phyloP scores from a whole-genome alignment of 2,329 filamentous ascomycete genomes.

The Colletotrichum melonis region DNA sequence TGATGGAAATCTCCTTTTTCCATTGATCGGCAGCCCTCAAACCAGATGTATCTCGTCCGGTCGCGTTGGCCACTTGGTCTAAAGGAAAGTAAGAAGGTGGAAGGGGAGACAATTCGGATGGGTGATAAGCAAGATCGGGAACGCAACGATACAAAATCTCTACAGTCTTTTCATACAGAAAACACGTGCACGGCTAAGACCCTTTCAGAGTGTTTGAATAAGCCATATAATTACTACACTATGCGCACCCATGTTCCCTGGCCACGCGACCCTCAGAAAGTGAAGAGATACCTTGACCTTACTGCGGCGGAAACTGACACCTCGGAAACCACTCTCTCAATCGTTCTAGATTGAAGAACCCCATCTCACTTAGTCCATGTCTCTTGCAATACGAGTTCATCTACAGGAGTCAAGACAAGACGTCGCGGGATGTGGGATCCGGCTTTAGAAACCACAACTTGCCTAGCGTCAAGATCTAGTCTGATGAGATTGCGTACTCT shows the following conservation, averaged over 20 bases:
- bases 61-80: too few species aligned
- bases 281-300: neutral
- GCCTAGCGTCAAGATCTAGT: neutral
- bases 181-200: neutral
- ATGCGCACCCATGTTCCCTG: neutral
- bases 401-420: neutral
- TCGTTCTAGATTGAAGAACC: neutral
- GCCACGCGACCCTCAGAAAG: neutral
- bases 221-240: neutral
- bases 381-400: neutral
- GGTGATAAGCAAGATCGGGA: too few species aligned
- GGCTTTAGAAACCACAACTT: neutral
- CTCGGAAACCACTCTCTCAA: neutral
- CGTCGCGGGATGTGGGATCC: neutral
- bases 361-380: neutral
- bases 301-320: too few species aligned
- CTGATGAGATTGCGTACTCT: neutral
- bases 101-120: neutral
- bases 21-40: conserved; percentile 10
- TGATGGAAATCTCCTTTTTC: conserved; percentile 29
- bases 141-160: neutral
- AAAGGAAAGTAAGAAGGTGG: neutral
- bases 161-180: neutral
- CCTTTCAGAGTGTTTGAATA: neutral
- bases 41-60: neutral